Evolutionary conservation across 306 rosid species (phyloP).

Genomic region (Trifolium repens): DNA sequence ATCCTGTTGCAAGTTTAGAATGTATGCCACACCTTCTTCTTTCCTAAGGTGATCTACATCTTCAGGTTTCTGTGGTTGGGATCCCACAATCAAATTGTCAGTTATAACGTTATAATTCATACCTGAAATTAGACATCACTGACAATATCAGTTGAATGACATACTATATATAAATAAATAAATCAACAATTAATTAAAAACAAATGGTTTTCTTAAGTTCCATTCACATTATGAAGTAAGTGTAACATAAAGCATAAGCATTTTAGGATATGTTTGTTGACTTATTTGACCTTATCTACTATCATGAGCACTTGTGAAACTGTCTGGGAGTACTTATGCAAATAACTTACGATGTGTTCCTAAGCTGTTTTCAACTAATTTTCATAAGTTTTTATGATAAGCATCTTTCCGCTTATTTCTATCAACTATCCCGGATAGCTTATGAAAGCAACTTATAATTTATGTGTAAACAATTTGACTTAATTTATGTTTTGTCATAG

Average conservation of each 20-base stretch:
- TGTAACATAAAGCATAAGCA: neutral
- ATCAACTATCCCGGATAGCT: no score
- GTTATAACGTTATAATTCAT: conserved; percentile 86
- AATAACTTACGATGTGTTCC: no score
- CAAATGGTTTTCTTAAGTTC: neutral
- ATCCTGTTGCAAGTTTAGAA: conserved; percentile 94
- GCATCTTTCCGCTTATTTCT: neutral
- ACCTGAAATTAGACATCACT: conserved; percentile 63
- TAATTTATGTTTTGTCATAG: no score
- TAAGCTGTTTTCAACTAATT: neutral
- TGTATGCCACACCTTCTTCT: conserved; percentile 81
- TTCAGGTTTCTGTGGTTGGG: conserved; percentile 93
- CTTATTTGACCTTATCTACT: no score
- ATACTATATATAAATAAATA: neutral
- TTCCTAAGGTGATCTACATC: conserved; percentile 76
- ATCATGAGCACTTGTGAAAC: no score
- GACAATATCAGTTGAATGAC: conserved; percentile 36
- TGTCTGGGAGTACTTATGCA: no score
- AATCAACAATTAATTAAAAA: neutral
- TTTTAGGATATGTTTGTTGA: no score
- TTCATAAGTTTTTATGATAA: no score
- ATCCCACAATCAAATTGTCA: conserved; percentile 82
- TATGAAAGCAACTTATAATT: no score
- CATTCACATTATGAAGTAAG: no score
- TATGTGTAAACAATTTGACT: no score